These are phyloP conservation scores for Yamadazyma atmosphaerica DNA, from an alignment of 1,139 yeast species.

Conservation along the genomic window DNA sequence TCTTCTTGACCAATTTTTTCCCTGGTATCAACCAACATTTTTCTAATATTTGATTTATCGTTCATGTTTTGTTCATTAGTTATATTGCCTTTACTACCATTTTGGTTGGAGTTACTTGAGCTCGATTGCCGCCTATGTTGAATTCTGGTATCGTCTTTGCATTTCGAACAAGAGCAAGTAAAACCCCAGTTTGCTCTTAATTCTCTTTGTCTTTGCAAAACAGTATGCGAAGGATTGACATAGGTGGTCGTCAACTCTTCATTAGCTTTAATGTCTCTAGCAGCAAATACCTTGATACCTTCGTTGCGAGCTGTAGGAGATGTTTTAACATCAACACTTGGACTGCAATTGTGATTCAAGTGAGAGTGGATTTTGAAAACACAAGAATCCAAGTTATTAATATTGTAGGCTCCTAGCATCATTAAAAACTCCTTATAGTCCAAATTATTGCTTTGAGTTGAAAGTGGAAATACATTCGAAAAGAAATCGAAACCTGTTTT, in stretches of 20 bases:
- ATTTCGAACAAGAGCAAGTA: slow-evolving; percentile 65
- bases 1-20: slow-evolving; percentile 40
- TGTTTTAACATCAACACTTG: slow-evolving; percentile 59
- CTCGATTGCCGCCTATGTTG: slow-evolving; percentile 41
- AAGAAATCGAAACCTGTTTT: slow-evolving; percentile 54
- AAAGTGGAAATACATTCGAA: slow-evolving; percentile 47
- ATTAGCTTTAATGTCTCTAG: slow-evolving; percentile 56
- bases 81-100: slow-evolving; percentile 20
- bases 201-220: slow-evolving; percentile 64
- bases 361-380: slow-evolving; percentile 66
- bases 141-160: slow-evolving; percentile 54
- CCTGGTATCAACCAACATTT: slow-evolving; percentile 41
- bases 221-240: slow-evolving; percentile 65
- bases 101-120: slow-evolving; percentile 10
- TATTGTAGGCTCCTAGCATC: slow-evolving; percentile 70
- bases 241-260: slow-evolving; percentile 73
- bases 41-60: slow-evolving; percentile 28
- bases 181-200: slow-evolving; percentile 84
- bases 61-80: slow-evolving; percentile 21
- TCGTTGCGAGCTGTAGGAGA: slow-evolving; percentile 46
- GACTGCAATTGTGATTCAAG: slow-evolving; percentile 75
- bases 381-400: slow-evolving; percentile 69
- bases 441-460: slow-evolving; percentile 27
- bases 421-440: slow-evolving; percentile 56
- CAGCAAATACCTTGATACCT: slow-evolving; percentile 63